These are phyloP conservation scores for Tieghemiomyces parasiticus DNA, from an alignment of 192 early-diverging fungal genomes.

Conservation along the genomic window DNA sequence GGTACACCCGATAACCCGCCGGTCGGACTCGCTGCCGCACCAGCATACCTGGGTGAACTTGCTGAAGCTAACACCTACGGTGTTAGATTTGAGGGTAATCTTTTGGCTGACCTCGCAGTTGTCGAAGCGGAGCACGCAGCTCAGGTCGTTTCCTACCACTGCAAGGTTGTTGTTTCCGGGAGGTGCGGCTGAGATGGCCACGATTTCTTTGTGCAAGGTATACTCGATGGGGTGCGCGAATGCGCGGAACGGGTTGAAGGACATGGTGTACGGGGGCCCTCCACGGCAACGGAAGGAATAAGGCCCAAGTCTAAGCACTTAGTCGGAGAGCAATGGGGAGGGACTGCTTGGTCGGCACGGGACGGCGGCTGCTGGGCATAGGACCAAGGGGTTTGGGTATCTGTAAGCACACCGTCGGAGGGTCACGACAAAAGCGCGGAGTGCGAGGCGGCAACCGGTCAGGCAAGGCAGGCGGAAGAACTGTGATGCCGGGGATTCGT, in stretches of 20 bases:
- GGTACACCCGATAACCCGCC: constrained; percentile 3
- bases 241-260: background rate
- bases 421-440: too few species aligned
- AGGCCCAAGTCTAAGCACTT: too few species aligned
- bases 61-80: background rate
- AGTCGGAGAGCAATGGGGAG: too few species aligned
- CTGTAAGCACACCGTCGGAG: too few species aligned
- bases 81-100: background rate
- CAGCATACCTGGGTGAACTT: constrained; percentile 11
- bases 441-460: too few species aligned
- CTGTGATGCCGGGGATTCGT: too few species aligned
- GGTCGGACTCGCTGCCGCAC: background rate
- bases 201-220: constrained; percentile 6
- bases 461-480: too few species aligned
- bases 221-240: constrained; percentile 6
- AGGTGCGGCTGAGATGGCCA: background rate
- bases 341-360: too few species aligned
- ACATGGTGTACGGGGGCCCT: too few species aligned
- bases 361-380: too few species aligned
- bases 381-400: too few species aligned
- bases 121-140: background rate
- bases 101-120: background rate
- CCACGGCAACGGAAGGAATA: too few species aligned
- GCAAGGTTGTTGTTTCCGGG: background rate
- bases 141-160: constrained; percentile 10